Base-by-base conservation (phyloP, 176 grass and related monocot species). In the Elaeis guineensis region DNA sequence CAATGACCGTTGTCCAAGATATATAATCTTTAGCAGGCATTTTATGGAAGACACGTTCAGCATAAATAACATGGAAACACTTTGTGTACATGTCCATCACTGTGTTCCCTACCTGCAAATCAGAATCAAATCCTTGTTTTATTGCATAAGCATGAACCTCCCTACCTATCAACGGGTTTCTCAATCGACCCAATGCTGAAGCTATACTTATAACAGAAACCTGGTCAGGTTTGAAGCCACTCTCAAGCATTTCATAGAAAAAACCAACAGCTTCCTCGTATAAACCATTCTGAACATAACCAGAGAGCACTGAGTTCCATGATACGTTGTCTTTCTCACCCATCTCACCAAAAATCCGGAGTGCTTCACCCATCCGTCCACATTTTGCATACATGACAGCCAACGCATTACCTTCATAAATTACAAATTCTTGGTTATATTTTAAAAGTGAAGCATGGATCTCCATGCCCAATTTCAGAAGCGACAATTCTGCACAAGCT, bases 21-120 rank as follows among this genome's bases (percentile, higher is more conserved):
- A 96, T 80, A 65, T 77, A 66, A 50, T 96, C 86, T 75, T 80
- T 87, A 26, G 18, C 61, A 5, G 58, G 65, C 78, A 90, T 64
- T 52, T 77, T 78, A 55, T 82, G 68, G 67, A 96, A 96, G 22
- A 90, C 50, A 23, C 25, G 51, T 0, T 62, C 52, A 15, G 83
- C 64, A 19, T 81, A 96, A 26, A 72, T 67, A 55, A 77, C 19
- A 21, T 59, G 61, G 25, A 14, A 12, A 32, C 86, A 96, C 63
- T 82, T 96, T 49, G 74, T 77, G 64, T 96, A 90, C 91, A 90
- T 96, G 75, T 96, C 91, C 50, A 96, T 83, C 52, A 96, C 69
- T 28, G 83, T 81, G 77, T 96, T 96, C 54, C 62, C 80, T 49
- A 90, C 83, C 79, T 85, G 80, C 51, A 87, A 70, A 67, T 83